phyloP scores from a whole-genome alignment of 73 alveolate species.

The Tetrahymena elliotti region DNA sequence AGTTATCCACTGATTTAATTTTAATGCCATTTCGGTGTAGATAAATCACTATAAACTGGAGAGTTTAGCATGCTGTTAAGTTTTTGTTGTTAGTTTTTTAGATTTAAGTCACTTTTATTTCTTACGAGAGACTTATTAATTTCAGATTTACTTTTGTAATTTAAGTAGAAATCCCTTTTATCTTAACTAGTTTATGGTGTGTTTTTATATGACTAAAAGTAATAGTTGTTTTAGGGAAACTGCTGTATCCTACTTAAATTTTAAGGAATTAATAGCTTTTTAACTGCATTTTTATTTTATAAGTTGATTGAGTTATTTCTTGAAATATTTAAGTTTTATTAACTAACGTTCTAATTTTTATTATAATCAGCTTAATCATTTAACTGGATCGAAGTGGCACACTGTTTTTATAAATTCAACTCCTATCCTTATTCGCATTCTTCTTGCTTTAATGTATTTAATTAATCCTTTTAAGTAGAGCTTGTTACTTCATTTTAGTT shows the following conservation, averaged over 20 bases:
- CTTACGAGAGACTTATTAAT: not conserved
- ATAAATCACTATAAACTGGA: not conserved
- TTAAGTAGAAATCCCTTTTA: not conserved
- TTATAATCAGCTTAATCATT: not conserved
- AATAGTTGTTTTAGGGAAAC: not conserved
- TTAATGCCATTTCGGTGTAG: not conserved
- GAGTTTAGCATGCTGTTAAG: not conserved
- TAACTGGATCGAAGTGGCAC: not conserved
- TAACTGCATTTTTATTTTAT: too few species aligned
- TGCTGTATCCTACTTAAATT: not conserved
- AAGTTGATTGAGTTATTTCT: not conserved
- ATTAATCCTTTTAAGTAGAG: not conserved
- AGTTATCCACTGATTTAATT: not conserved
- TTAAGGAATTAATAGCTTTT: not conserved
- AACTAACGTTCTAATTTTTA: too few species aligned
- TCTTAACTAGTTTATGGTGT: not conserved
- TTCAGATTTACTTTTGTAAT: not conserved
- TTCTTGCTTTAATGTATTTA: not conserved
- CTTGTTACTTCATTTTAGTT: not conserved
- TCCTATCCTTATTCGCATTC: not conserved
- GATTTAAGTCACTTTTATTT: not conserved
- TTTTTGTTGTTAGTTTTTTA: not conserved
- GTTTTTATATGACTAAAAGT: not conserved
- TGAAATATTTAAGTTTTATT: too few species aligned
- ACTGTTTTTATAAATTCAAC: too few species aligned